phyloP scores from a whole-genome alignment of 805 yeast species.

The Kuraishia piskuri region DNA sequence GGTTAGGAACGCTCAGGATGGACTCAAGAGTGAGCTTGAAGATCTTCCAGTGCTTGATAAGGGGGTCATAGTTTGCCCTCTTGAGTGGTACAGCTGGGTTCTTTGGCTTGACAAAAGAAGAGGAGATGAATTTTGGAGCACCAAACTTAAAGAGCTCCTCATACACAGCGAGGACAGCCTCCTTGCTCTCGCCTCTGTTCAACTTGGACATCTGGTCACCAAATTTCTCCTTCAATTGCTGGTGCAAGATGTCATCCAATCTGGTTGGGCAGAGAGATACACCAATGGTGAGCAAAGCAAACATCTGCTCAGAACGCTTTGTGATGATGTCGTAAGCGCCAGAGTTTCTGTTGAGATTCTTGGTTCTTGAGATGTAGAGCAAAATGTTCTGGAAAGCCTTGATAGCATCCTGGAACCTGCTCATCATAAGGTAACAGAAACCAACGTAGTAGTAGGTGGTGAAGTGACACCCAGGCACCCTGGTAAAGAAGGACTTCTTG shows the following conservation, averaged over 20 bases:
- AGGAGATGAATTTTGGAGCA: slow-evolving; percentile 39
- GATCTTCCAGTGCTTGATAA: slow-evolving; percentile 31
- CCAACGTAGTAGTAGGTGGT: slow-evolving; percentile 42
- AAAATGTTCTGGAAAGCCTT: slow-evolving; percentile 38
- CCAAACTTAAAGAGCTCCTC: slow-evolving; percentile 39
- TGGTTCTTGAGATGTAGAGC: slow-evolving; percentile 35
- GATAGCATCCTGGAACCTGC: slow-evolving; percentile 41
- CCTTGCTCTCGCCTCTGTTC: slow-evolving; percentile 28
- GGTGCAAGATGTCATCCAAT: slow-evolving; percentile 34
- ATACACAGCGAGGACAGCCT: slow-evolving; percentile 28
- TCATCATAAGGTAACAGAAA: slow-evolving; percentile 40
- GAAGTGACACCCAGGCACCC: slow-evolving; percentile 40
- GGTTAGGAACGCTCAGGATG: slow-evolving; percentile 27
- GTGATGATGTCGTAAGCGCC: slow-evolving; percentile 38
- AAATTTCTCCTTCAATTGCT: slow-evolving; percentile 35
- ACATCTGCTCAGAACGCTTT: slow-evolving; percentile 42
- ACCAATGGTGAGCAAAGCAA: slow-evolving; percentile 36
- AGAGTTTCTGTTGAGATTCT: slow-evolving; percentile 27
- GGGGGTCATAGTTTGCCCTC: slow-evolving; percentile 28
- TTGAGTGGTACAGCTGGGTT: slow-evolving; percentile 11
- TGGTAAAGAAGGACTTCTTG: slow-evolving; percentile 37
- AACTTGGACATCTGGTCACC: slow-evolving; percentile 34
- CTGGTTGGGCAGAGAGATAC: slow-evolving; percentile 38
- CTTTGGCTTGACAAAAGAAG: slow-evolving; percentile 23
- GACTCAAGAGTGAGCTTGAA: slow-evolving; percentile 33